A percentile compares a stretch with the other conserved stretches of the same genome.
Evolutionary conservation across 1,139 yeast genomes (phyloP).

Genomic region (Scheffersomyces quercinus): DNA sequence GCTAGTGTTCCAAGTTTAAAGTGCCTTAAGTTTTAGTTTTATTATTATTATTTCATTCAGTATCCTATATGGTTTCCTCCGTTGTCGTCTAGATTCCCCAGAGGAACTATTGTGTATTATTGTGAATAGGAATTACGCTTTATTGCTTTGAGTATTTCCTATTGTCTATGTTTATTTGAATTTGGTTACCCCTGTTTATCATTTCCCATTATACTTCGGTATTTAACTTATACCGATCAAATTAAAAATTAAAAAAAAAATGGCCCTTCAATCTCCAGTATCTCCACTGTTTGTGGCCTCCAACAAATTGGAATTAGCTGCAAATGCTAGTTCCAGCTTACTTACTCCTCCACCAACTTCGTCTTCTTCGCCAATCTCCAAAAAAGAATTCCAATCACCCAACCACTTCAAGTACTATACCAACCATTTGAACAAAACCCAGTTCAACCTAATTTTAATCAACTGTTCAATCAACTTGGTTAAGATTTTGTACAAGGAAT

Average conservation of each 20-base stretch:
- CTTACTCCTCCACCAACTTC: conserved; percentile 20
- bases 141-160: neutral
- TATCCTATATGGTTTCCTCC: neutral
- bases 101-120: no score
- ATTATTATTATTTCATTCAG: neutral
- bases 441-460: conserved; percentile 42
- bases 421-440: conserved; percentile 39
- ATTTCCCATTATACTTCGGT: neutral
- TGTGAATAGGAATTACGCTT: no score
- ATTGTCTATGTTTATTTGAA: neutral
- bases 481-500: conserved; percentile 33
- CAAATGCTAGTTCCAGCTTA: conserved; percentile 3
- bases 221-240: conserved; percentile 1
- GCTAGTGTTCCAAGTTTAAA: no score
- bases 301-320: conserved; percentile 4
- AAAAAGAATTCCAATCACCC: conserved; percentile 23
- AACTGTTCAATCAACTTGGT: conserved; percentile 40
- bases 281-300: conserved; percentile 6
- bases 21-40: neutral
- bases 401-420: conserved; percentile 44
- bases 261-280: conserved; percentile 11
- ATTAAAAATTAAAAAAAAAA: conserved; percentile 4
- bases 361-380: conserved; percentile 13
- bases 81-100: neutral
- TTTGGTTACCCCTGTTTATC: neutral